These are phyloP conservation scores for Talaromyces thailandensis DNA, from an alignment of 495 filamentous ascomycete genomes.

Conservation along the genomic window DNA sequence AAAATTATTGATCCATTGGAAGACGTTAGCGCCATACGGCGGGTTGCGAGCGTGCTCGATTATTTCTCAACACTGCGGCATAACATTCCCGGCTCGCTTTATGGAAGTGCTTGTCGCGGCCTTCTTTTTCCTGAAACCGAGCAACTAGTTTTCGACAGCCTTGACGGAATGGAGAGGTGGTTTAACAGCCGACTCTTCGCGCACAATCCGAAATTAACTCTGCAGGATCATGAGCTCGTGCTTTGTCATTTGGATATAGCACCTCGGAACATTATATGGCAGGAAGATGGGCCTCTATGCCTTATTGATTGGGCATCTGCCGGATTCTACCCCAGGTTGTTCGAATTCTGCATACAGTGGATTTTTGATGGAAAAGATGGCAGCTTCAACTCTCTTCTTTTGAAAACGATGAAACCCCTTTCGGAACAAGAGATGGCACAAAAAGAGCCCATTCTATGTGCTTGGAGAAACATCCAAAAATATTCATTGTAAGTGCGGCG, in stretches of 20 bases:
- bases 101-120: too few species aligned
- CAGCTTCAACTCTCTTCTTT: conserved; percentile 8
- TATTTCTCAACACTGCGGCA: too few species aligned
- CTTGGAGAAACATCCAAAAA: conserved; percentile 15
- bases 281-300: conserved; percentile 18
- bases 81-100: too few species aligned
- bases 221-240: conserved; percentile 14
- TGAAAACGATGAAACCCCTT: conserved; percentile 12
- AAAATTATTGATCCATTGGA: too few species aligned
- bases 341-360: conserved; percentile 17
- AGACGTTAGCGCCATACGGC: too few species aligned
- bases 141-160: too few species aligned
- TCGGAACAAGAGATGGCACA: conserved; percentile 11
- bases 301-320: conserved; percentile 21
- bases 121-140: too few species aligned
- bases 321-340: conserved; percentile 18
- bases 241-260: conserved; percentile 18
- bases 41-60: too few species aligned
- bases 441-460: conserved; percentile 11
- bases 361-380: conserved; percentile 16
- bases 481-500: conserved; percentile 13
- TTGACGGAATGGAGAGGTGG: too few species aligned
- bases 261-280: conserved; percentile 17
- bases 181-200: too few species aligned
- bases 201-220: too few species aligned